A percentile compares a stretch with the other conserved stretches of the same genome.
phyloP scores from a whole-genome alignment of 495 filamentous ascomycete genomes.

The Podospora appendiculata region DNA sequence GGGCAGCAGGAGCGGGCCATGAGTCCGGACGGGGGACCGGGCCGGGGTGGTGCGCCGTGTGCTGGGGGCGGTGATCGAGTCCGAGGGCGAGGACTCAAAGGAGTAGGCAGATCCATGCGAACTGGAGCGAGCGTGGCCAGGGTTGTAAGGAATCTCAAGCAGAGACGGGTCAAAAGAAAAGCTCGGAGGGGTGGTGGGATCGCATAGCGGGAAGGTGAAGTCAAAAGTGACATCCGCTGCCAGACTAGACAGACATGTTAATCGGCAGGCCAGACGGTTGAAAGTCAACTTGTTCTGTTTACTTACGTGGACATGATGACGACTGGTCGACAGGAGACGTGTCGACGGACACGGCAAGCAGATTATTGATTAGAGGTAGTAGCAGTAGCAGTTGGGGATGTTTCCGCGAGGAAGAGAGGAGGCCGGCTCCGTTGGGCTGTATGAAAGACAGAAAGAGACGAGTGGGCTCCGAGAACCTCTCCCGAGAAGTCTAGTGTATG shows the following conservation, averaged over 20 bases:
- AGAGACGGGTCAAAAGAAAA: slow-evolving; percentile 49
- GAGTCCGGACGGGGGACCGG: slow-evolving; percentile 66
- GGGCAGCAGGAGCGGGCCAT: slow-evolving; percentile 76
- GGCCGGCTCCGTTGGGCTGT: slow-evolving; percentile 30
- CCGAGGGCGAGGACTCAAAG: slow-evolving; percentile 71
- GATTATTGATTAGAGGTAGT: slow-evolving; percentile 32
- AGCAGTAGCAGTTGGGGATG: not conserved
- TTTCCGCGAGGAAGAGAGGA: slow-evolving; percentile 15
- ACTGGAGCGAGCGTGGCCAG: slow-evolving; percentile 40
- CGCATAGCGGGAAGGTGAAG: slow-evolving; percentile 41
- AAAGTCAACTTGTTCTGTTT: not conserved
- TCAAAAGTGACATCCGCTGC: slow-evolving; percentile 46
- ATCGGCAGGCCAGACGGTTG: too few species aligned
- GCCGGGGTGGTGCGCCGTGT: slow-evolving; percentile 67
- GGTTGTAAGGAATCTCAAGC: slow-evolving; percentile 39
- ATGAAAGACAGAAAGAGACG: slow-evolving; percentile 4
- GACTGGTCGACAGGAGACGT: slow-evolving; percentile 17
- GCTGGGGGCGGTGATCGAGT: slow-evolving; percentile 40
- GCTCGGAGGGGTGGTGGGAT: slow-evolving; percentile 39
- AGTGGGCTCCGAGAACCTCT: slow-evolving; percentile 17
- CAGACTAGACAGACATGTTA: slow-evolving; percentile 31
- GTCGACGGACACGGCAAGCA: slow-evolving; percentile 25
- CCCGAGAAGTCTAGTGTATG: slow-evolving; percentile 16
- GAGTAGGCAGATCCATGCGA: slow-evolving; percentile 48
- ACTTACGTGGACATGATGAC: slow-evolving; percentile 47